Percentiles rank a stretch among this genome's conserved stretches.
phyloP scores from a whole-genome alignment of 2,329 filamentous ascomycete genomes.

The Ascochyta pisi region DNA sequence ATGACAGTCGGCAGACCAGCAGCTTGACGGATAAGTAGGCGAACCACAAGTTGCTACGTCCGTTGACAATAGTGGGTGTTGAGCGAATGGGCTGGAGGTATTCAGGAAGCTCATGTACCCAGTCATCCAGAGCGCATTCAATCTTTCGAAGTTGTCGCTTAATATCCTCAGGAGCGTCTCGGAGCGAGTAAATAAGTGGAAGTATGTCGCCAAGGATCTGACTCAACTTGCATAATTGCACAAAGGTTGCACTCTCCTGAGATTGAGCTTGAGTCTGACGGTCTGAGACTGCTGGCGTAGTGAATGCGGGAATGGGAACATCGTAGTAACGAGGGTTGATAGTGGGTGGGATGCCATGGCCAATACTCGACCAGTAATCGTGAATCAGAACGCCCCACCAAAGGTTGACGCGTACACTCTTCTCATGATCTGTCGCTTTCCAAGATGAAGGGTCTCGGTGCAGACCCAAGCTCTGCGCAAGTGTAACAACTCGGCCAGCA shows the following conservation, averaged over 20 bases:
- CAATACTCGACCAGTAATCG: slow-evolving; percentile 31
- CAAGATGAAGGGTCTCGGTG: slow-evolving; percentile 25
- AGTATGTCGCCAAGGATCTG: slow-evolving; percentile 27
- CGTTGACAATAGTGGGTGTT: slow-evolving; percentile 4
- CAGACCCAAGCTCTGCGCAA: slow-evolving; percentile 29
- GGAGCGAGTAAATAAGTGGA: slow-evolving; percentile 25
- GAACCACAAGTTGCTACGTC: slow-evolving; percentile 28
- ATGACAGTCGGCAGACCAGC: slow-evolving; percentile 20
- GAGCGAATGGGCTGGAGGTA: not conserved
- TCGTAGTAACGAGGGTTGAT: slow-evolving; percentile 25
- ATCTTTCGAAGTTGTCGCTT: slow-evolving; percentile 17
- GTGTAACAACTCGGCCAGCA: slow-evolving; percentile 26
- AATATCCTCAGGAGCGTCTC: slow-evolving; percentile 7
- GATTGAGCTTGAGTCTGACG: not conserved
- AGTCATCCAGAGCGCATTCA: slow-evolving; percentile 23
- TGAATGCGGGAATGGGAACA: slow-evolving; percentile 15
- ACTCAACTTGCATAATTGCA: slow-evolving; percentile 26
- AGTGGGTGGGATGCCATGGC: slow-evolving; percentile 28
- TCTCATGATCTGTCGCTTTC: slow-evolving; percentile 23
- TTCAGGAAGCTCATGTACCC: slow-evolving; percentile 18
- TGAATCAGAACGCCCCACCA: slow-evolving; percentile 34
- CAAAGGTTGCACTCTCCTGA: slow-evolving; percentile 13
- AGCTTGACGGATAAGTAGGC: slow-evolving; percentile 25
- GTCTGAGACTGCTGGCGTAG: not conserved
- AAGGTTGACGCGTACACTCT: slow-evolving; percentile 25